A percentile compares a stretch with the other conserved stretches of the same genome.
phyloP scores from a whole-genome alignment of 179 eudicot genomes.

The Beta lomatogona region DNA sequence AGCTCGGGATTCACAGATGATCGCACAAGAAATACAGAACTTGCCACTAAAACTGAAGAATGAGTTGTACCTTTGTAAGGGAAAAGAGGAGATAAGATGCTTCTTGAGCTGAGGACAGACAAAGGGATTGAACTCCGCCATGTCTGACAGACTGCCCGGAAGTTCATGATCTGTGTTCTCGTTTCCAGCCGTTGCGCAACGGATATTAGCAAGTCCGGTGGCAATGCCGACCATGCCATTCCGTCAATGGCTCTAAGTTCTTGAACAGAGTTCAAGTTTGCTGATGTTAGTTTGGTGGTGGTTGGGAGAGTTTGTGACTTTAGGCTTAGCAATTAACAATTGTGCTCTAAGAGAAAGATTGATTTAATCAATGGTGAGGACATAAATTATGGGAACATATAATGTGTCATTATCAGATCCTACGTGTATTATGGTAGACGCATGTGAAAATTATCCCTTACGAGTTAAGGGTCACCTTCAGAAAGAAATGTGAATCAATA shows the following conservation, averaged over 20 bases:
- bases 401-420: neutral
- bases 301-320: neutral
- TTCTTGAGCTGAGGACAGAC: neutral
- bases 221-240: slow-evolving; percentile 18
- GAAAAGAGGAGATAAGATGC: slow-evolving; percentile 3
- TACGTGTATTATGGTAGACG: neutral
- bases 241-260: neutral
- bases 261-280: neutral
- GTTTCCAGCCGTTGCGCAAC: slow-evolving; percentile 16
- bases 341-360: neutral
- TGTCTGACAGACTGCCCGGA: slow-evolving; percentile 19
- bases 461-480: neutral
- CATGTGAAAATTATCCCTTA: neutral
- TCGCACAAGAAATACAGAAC: slow-evolving; percentile 24
- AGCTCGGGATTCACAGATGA: neutral
- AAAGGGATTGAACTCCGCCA: slow-evolving; percentile 10
- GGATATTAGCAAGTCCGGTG: slow-evolving; percentile 12
- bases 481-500: neutral
- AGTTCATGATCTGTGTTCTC: neutral
- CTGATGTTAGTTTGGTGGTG: neutral
- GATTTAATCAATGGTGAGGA: neutral
- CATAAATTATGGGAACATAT: neutral
- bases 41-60: slow-evolving; percentile 16
- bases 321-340: neutral
- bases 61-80: slow-evolving; percentile 9